Evolutionary conservation across 805 yeast genomes (phyloP).

Genomic region (Jamesozyma jinghongensis): DNA sequence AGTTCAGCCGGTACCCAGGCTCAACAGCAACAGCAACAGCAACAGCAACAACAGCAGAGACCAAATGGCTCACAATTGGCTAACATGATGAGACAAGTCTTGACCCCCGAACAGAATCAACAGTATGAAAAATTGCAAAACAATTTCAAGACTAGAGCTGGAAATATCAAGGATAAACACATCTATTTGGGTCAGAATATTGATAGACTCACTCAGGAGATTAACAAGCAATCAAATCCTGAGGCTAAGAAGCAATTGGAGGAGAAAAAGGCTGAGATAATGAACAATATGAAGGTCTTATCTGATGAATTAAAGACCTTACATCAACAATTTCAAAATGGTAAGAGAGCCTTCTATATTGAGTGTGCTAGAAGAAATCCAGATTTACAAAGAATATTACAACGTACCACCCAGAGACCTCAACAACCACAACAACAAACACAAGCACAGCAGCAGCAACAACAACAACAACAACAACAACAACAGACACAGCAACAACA

Average conservation of each 20-base stretch:
- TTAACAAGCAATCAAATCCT: constrained; percentile 19
- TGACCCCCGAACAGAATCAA: constrained; percentile 26
- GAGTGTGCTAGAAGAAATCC: constrained; percentile 30
- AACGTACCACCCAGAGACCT: constrained; percentile 19
- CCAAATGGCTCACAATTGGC: constrained; percentile 14
- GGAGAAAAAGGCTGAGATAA: constrained; percentile 21
- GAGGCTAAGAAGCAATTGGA: constrained; percentile 22
- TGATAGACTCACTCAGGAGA: constrained; percentile 24
- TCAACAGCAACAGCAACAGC: not conserved
- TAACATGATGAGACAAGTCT: constrained; percentile 22
- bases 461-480: constrained; percentile 13
- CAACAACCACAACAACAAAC: constrained; percentile 20
- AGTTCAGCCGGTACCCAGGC: not conserved
- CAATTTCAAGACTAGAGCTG: constrained; percentile 24
- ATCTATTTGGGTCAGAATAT: constrained; percentile 24
- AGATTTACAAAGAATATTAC: constrained; percentile 24
- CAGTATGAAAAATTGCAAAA: constrained; percentile 23
- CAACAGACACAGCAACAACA: constrained; percentile 14
- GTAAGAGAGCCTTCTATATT: constrained; percentile 26
- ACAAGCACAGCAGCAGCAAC: constrained; percentile 6
- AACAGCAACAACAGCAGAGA: constrained; percentile 7
- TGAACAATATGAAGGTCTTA: constrained; percentile 19
- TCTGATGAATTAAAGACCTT: constrained; percentile 21
- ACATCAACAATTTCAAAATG: constrained; percentile 24
- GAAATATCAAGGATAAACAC: constrained; percentile 25